These are phyloP conservation scores for Suillus fuscotomentosus DNA, from an alignment of 768 basidiomycete genomes.

Conservation along the genomic window DNA sequence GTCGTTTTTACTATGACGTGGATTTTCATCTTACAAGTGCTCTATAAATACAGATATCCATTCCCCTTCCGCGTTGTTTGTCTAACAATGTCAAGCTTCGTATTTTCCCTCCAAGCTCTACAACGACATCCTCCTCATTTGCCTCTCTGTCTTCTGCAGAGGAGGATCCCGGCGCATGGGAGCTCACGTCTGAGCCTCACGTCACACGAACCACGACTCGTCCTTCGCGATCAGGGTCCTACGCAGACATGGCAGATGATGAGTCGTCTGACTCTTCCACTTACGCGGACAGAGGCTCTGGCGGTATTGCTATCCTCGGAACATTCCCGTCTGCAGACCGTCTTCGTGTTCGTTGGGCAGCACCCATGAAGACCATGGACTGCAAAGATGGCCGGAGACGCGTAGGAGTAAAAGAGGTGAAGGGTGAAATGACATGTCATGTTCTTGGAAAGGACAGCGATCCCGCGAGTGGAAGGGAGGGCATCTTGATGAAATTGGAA, in stretches of 20 bases:
- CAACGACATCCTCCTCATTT: conserved; percentile 54
- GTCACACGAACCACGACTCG: conserved; percentile 58
- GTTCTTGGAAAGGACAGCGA: conserved; percentile 51
- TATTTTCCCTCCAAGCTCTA: conserved; percentile 61
- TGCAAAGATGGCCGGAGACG: conserved; percentile 57
- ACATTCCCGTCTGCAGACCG: conserved; percentile 77
- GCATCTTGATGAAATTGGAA: conserved; percentile 62
- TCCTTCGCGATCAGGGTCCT: conserved; percentile 55
- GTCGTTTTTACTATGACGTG: conserved; percentile 16
- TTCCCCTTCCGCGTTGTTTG: conserved; percentile 76
- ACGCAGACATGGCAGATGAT: conserved; percentile 75
- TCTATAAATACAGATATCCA: conserved; percentile 51
- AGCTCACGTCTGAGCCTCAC: conserved; percentile 72
- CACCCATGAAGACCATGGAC: conserved; percentile 47
- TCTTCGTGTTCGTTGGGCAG: conserved; percentile 77
- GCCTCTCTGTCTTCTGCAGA: conserved; percentile 78
- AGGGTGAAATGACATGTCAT: conserved; percentile 63
- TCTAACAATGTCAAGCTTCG: conserved; percentile 73
- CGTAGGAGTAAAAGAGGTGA: conserved; percentile 67
- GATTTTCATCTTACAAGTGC: conserved; percentile 12
- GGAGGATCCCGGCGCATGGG: conserved; percentile 69
- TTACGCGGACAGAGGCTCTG: conserved; percentile 46
- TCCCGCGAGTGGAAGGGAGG: conserved; percentile 41
- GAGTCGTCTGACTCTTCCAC: conserved; percentile 75
- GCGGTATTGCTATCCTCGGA: conserved; percentile 69